Percentiles rank a stretch among this genome's conserved stretches.
Evolutionary conservation across 2,329 filamentous ascomycete genomes (phyloP).

Genomic region (Calonectria henricotiae): DNA sequence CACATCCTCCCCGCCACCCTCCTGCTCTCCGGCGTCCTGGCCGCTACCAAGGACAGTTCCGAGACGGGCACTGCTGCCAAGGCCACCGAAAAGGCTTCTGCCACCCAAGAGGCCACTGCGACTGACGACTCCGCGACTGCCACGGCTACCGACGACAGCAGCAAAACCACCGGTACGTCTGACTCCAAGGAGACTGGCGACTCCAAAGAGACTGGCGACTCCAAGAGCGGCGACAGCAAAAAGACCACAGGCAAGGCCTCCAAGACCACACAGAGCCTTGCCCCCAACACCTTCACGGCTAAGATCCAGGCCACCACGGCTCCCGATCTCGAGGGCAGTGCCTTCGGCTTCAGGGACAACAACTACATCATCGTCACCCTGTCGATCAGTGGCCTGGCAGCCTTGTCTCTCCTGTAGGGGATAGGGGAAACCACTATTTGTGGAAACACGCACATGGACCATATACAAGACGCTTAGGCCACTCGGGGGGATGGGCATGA

Average conservation of each 20-base stretch:
- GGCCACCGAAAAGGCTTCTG: conserved; percentile 35
- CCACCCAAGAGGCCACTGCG: conserved; percentile 41
- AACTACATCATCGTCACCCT: conserved; percentile 48
- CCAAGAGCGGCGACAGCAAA: conserved; percentile 10
- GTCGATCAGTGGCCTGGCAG: conserved; percentile 49
- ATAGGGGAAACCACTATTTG: background rate
- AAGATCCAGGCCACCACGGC: conserved; percentile 43
- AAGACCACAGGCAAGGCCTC: conserved; percentile 38
- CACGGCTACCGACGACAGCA: conserved; percentile 40
- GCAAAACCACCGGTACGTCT: conserved; percentile 24
- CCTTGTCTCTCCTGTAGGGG: conserved; percentile 45
- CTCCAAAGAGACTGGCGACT: background rate
- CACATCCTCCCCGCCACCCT: conserved; percentile 50
- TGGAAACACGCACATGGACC: background rate
- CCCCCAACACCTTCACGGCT: conserved; percentile 45
- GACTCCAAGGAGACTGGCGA: conserved; percentile 32
- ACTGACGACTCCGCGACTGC: conserved; percentile 39
- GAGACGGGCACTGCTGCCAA: conserved; percentile 30
- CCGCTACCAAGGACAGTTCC: conserved; percentile 37
- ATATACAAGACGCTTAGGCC: conserved; percentile 7
- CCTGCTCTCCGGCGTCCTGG: conserved; percentile 48
- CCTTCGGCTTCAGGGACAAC: conserved; percentile 44
- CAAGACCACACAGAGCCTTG: conserved; percentile 33
- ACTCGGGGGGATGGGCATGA: background rate
- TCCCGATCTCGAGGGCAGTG: conserved; percentile 47